phyloP scores from a whole-genome alignment of 805 yeast species.

The Wickerhamomyces sydowiorum region DNA sequence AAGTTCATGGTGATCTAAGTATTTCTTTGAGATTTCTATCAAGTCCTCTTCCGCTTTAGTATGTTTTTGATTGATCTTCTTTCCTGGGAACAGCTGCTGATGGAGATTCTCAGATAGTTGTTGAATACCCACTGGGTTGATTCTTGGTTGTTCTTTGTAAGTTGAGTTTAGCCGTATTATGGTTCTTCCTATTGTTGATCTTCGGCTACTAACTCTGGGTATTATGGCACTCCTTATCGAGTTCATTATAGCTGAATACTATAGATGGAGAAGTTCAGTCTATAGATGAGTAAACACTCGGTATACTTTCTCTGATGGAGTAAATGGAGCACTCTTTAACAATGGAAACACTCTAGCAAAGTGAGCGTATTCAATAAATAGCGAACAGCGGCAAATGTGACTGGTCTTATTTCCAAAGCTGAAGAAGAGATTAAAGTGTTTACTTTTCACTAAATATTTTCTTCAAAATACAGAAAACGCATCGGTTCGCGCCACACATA shows the following conservation, averaged over 20 bases:
- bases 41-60: conserved; percentile 26
- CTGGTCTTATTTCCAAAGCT: too few relatives aligned
- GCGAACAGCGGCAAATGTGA: too few relatives aligned
- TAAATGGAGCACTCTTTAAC: too few relatives aligned
- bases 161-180: neutral
- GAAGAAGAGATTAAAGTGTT: too few relatives aligned
- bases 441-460: too few relatives aligned
- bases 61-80: conserved; percentile 17
- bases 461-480: too few relatives aligned
- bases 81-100: conserved; percentile 44
- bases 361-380: too few relatives aligned
- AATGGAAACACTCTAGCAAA: too few relatives aligned
- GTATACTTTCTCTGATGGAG: too few relatives aligned
- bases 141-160: conserved; percentile 39
- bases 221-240: neutral
- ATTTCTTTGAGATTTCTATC: conserved; percentile 50
- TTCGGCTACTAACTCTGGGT: neutral
- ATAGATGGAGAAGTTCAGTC: too few relatives aligned
- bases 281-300: neutral
- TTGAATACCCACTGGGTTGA: conserved; percentile 79
- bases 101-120: conserved; percentile 59
- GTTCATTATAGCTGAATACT: neutral
- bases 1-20: conserved; percentile 57
- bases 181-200: neutral
- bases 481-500: too few relatives aligned